Conservation (phyloP, 2,329 filamentous ascomycete genomes). For the Sclerotinia trifoliorum region DNA sequence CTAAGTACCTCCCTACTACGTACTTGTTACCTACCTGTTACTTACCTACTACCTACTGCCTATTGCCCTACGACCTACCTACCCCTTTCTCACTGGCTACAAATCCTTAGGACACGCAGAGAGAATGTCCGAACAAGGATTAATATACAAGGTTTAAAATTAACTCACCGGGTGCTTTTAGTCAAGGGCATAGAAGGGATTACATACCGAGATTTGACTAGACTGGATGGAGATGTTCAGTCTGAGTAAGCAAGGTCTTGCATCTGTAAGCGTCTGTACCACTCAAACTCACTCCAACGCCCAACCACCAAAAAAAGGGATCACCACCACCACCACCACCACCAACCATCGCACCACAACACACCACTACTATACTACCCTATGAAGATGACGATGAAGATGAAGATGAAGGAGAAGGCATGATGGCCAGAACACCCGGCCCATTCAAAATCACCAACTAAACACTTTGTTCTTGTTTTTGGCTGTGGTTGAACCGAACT, state of each 20-base stretch:
- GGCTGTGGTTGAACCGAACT: neutral
- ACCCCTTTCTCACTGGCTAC: neutral
- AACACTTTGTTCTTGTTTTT: neutral
- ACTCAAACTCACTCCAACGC: constrained; percentile 3
- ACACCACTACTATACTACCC: neutral
- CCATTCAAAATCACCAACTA: neutral
- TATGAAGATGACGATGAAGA: neutral
- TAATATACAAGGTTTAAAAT: neutral
- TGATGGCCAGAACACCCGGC: neutral
- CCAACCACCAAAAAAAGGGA: constrained; percentile 3
- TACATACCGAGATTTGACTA: constrained; percentile 15
- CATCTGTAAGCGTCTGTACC: constrained; percentile 16
- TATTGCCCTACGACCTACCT: too few relatives aligned
- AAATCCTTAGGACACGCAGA: neutral
- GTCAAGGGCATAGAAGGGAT: neutral
- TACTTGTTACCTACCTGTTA: too few relatives aligned
- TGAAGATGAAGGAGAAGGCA: neutral
- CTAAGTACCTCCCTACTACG: too few relatives aligned
- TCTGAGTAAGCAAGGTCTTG: constrained; percentile 23
- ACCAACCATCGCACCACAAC: constrained; percentile 10
- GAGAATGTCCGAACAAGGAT: neutral
- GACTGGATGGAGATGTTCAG: neutral
- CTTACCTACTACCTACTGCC: too few relatives aligned
- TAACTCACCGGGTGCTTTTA: constrained; percentile 8
- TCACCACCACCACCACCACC: constrained; percentile 2